Percentiles rank a stretch among this genome's conserved stretches.
phyloP scores from a whole-genome alignment of 225 moss, liverwort and hornwort genomes.

The Straminergon stramineum region DNA sequence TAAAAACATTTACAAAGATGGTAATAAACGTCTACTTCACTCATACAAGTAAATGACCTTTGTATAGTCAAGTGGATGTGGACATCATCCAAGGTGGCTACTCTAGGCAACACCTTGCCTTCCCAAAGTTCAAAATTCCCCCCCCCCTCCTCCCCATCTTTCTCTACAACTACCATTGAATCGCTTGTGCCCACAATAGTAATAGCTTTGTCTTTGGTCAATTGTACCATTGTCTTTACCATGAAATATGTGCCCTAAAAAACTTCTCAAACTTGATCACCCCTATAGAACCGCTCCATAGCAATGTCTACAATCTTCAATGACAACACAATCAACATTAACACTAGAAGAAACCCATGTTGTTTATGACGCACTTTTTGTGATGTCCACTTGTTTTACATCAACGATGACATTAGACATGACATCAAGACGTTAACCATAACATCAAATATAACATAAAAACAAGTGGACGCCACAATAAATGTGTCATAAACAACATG shows the following conservation, averaged over 20 bases:
- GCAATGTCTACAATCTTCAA: constrained; percentile 43
- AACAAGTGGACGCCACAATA: too few species aligned
- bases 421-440: too few species aligned
- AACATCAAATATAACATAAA: too few species aligned
- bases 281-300: constrained; percentile 95
- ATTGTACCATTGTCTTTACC: constrained; percentile 47
- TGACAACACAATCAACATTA: not conserved
- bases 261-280: constrained; percentile 84
- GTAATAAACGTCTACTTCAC: not conserved
- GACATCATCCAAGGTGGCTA: constrained; percentile 72
- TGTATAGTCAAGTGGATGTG: constrained; percentile 32
- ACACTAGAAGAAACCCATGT: too few species aligned
- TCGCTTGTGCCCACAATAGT: constrained; percentile 80
- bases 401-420: too few species aligned
- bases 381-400: too few species aligned
- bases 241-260: constrained; percentile 47
- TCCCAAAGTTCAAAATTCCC: constrained; percentile 88
- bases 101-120: constrained; percentile 75
- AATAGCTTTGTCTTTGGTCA: constrained; percentile 51
- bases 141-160: constrained; percentile 62
- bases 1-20: not conserved
- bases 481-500: too few species aligned
- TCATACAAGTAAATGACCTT: not conserved
- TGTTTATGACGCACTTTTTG: too few species aligned
- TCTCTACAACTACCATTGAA: constrained; percentile 78